Percentiles rank a stretch among this genome's conserved stretches.
These are phyloP conservation scores for Exutisphaerella laricina DNA, from an alignment of 2,329 filamentous ascomycete species.

Conservation along the genomic window DNA sequence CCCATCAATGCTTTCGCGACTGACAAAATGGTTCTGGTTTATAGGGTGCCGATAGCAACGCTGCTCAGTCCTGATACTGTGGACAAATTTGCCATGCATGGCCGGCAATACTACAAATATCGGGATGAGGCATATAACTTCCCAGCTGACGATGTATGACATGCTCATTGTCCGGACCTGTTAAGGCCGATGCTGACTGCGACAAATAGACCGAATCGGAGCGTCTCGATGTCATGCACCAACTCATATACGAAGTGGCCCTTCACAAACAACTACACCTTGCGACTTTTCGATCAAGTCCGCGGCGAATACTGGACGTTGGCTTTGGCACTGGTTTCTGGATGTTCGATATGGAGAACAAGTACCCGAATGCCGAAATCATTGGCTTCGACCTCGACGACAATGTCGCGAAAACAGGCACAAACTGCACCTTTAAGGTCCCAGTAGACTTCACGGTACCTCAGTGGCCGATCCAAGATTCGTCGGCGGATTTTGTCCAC, in stretches of 20 bases:
- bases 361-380: constrained; percentile 34
- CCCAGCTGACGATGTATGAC: constrained; percentile 22
- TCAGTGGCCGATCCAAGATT: constrained; percentile 62
- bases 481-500: constrained; percentile 77
- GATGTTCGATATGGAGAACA: constrained; percentile 78
- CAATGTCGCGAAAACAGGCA: constrained; percentile 8
- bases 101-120: constrained; percentile 19
- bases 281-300: constrained; percentile 36
- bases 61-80: constrained; percentile 19
- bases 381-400: constrained; percentile 27
- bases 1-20: background rate
- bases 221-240: constrained; percentile 24
- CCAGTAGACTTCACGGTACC: constrained; percentile 70
- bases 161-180: background rate
- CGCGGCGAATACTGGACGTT: constrained; percentile 55
- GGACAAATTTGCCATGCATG: constrained; percentile 17
- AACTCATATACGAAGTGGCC: constrained; percentile 34
- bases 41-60: constrained; percentile 21
- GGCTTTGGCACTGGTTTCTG: constrained; percentile 89
- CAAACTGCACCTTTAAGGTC: constrained; percentile 18
- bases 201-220: constrained; percentile 16
- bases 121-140: constrained; percentile 21
- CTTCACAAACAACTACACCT: constrained; percentile 24
- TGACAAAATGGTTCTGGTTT: constrained; percentile 2
- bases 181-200: constrained; percentile 4